phyloP scores from a whole-genome alignment of 2,329 filamentous ascomycete genomes.

The Monascus ruber region DNA sequence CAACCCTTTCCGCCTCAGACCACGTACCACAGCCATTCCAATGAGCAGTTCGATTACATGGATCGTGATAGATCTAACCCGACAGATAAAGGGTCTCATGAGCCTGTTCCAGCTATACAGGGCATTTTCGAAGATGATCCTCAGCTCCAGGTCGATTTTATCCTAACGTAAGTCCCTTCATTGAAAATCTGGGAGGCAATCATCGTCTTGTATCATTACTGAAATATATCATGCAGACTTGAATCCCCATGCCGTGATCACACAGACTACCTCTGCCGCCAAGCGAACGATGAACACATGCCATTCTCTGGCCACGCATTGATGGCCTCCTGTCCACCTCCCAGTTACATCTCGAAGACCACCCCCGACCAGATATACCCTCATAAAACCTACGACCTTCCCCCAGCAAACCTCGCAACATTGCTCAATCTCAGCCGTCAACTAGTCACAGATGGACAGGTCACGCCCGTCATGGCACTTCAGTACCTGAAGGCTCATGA shows the following conservation, averaged over 20 bases:
- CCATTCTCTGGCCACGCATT: slow-evolving; percentile 72
- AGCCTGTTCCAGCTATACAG: slow-evolving; percentile 14
- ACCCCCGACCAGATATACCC: slow-evolving; percentile 45
- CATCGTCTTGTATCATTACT: neutral
- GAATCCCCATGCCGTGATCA: slow-evolving; percentile 41
- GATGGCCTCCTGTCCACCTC: slow-evolving; percentile 83
- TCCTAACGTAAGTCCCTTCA: slow-evolving; percentile 30
- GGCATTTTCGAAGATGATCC: slow-evolving; percentile 35
- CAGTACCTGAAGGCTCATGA: slow-evolving; percentile 66
- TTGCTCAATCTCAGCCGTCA: slow-evolving; percentile 74
- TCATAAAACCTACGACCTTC: slow-evolving; percentile 69
- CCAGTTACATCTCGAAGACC: slow-evolving; percentile 46
- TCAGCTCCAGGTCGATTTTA: slow-evolving; percentile 38
- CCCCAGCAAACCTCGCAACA: slow-evolving; percentile 64
- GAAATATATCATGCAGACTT: slow-evolving; percentile 29
- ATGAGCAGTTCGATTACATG: slow-evolving; percentile 7
- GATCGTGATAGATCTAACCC: slow-evolving; percentile 13
- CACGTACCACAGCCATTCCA: too few species aligned
- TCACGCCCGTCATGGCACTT: slow-evolving; percentile 94
- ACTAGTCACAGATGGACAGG: slow-evolving; percentile 66
- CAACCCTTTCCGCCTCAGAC: too few species aligned
- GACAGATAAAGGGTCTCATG: slow-evolving; percentile 7
- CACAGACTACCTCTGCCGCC: slow-evolving; percentile 84
- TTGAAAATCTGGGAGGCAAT: neutral
- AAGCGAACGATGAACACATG: slow-evolving; percentile 50